Evolutionary conservation across 2,329 filamentous ascomycete genomes (phyloP).

Genomic region (Keithomyces neogunnii): DNA sequence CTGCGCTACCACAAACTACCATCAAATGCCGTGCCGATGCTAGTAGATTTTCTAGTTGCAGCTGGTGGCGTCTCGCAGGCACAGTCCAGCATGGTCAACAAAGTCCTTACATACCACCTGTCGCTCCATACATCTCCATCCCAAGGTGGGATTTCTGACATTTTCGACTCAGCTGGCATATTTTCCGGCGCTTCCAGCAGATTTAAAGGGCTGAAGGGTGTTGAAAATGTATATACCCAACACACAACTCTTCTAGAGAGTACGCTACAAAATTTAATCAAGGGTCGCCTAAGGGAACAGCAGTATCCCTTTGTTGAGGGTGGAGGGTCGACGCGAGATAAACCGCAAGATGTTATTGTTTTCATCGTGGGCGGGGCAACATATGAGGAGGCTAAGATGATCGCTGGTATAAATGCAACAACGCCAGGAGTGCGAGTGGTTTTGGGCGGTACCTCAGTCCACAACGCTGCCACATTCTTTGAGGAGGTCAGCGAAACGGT

Average conservation of each 20-base stretch:
- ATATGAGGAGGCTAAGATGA: slow-evolving; percentile 94
- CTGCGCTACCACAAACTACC: slow-evolving; percentile 84
- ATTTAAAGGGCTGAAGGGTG: slow-evolving; percentile 91
- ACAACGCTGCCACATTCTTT: slow-evolving; percentile 81
- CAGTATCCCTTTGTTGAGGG: slow-evolving; percentile 93
- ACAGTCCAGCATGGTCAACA: slow-evolving; percentile 70
- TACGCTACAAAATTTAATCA: slow-evolving; percentile 87
- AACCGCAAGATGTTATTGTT: slow-evolving; percentile 91
- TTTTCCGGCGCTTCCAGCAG: slow-evolving; percentile 81
- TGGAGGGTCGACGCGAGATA: slow-evolving; percentile 77
- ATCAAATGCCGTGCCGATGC: slow-evolving; percentile 72
- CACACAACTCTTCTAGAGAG: slow-evolving; percentile 83
- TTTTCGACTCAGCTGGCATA: slow-evolving; percentile 86
- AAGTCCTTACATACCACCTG: slow-evolving; percentile 75
- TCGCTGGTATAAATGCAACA: slow-evolving; percentile 88
- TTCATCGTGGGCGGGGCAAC: slow-evolving; percentile 92
- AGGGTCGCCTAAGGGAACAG: slow-evolving; percentile 76
- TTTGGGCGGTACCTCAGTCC: slow-evolving; percentile 76
- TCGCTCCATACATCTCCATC: slow-evolving; percentile 73
- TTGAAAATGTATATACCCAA: slow-evolving; percentile 98
- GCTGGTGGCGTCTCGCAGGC: slow-evolving; percentile 72
- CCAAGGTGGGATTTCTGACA: slow-evolving; percentile 75
- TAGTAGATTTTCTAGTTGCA: slow-evolving; percentile 78
- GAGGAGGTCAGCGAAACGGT: slow-evolving; percentile 90
- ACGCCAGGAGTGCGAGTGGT: slow-evolving; percentile 84